Conservation (phyloP, 768 basidiomycete species). For the Lactarius hengduanensis region DNA sequence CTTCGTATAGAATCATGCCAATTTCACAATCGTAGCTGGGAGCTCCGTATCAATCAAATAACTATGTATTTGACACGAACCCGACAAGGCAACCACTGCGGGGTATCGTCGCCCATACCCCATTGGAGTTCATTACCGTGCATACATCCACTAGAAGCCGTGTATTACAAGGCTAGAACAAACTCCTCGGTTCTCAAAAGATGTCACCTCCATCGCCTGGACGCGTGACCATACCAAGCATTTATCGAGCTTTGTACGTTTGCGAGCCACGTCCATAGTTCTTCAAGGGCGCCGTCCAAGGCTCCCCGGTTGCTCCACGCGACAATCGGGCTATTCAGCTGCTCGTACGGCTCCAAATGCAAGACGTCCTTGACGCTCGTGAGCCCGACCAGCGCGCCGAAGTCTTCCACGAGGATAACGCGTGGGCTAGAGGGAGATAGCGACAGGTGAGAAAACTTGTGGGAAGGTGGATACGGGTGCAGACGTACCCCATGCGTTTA, state of each 20-base stretch:
- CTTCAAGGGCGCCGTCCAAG: slow-evolving; percentile 26
- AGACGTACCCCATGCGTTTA: slow-evolving; percentile 91
- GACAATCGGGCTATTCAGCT: slow-evolving; percentile 24
- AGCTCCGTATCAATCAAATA: neutral
- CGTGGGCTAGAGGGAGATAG: slow-evolving; percentile 65
- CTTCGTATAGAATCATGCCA: neutral
- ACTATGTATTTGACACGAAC: neutral
- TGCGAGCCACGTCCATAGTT: slow-evolving; percentile 28
- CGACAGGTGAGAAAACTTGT: slow-evolving; percentile 13
- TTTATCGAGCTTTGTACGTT: slow-evolving; percentile 21
- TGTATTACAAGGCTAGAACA: neutral
- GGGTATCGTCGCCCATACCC: neutral
- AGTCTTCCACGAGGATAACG: slow-evolving; percentile 91
- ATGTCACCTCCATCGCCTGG: slow-evolving; percentile 21
- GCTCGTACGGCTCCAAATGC: slow-evolving; percentile 53
- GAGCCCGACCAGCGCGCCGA: slow-evolving; percentile 78
- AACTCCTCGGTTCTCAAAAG: neutral
- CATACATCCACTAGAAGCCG: neutral
- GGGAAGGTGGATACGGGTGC: slow-evolving; percentile 3
- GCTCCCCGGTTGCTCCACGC: slow-evolving; percentile 25
- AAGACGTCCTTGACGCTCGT: slow-evolving; percentile 97
- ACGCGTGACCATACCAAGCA: slow-evolving; percentile 24
- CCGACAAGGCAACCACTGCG: neutral
- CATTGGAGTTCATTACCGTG: neutral
- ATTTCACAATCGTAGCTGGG: too few species aligned